These are phyloP conservation scores for Saccharomyces hybrid DNA, from an alignment of 1,139 yeast genomes.

Conservation along the genomic window DNA sequence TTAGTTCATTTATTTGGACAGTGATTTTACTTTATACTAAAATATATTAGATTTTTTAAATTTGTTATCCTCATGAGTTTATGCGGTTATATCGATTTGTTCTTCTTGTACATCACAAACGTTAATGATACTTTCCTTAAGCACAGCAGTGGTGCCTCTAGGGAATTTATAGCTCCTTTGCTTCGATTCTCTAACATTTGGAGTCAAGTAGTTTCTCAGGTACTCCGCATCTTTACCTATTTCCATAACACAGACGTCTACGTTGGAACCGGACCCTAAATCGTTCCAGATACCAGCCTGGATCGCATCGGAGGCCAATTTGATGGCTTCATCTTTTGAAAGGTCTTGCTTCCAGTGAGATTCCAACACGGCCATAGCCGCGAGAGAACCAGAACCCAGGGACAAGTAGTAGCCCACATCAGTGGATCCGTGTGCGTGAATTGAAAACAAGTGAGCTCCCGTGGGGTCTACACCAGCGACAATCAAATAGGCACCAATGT, in stretches of 20 bases:
- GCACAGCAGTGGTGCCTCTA: slow-evolving; percentile 85
- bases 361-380: slow-evolving; percentile 97
- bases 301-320: slow-evolving; percentile 84
- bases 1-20: not conserved
- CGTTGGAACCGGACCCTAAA: slow-evolving; percentile 96
- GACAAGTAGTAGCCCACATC: slow-evolving; percentile 91
- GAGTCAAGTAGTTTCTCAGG: slow-evolving; percentile 80
- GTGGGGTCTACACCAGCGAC: slow-evolving; percentile 97
- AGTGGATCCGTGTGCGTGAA: slow-evolving; percentile 96
- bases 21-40: not conserved
- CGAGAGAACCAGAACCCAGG: slow-evolving; percentile 94
- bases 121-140: slow-evolving; percentile 56
- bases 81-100: slow-evolving; percentile 35
- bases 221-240: slow-evolving; percentile 78
- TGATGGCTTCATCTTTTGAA: slow-evolving; percentile 80
- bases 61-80: slow-evolving; percentile 2
- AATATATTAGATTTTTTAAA: not conserved
- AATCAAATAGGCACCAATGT: slow-evolving; percentile 90
- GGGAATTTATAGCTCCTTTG: slow-evolving; percentile 75
- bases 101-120: slow-evolving; percentile 68
- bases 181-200: slow-evolving; percentile 78
- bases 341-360: slow-evolving; percentile 74
- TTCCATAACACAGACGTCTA: slow-evolving; percentile 95
- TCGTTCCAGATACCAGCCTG: slow-evolving; percentile 99
- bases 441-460: slow-evolving; percentile 85